Base-by-base conservation (phyloP, 1,139 yeast species). In the Magnusiomyces paraingens region DNA sequence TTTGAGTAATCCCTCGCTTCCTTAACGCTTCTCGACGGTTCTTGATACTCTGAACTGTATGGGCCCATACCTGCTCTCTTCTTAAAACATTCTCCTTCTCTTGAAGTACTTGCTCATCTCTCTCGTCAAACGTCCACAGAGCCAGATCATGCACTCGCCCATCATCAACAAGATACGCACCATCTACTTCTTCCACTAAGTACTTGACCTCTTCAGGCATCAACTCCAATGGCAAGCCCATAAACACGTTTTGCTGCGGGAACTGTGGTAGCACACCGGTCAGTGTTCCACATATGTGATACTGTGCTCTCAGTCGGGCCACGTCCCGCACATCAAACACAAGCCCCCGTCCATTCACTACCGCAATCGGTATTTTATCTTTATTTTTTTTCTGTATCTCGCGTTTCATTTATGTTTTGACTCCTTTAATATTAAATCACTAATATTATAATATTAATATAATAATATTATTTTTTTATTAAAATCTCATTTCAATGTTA, bases 231-330 rank as follows among this genome's bases (percentile, higher is more conserved):
- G 99, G 99, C 2, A 91, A 72, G 0, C 96, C 95, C 52, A 88
- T 74, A 64, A 91, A 86, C 43, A 84, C 75, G 64, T 89, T 91
- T 64, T 93, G 99, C 67, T 93, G 99, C 1, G 98, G 95, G 20
- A 91, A 90, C 49, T 82, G 78, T 0, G 96, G 87, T 41, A 93
- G 70, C 0, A 55, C 51, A 14, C 99, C 99, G 1, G 81, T 73
- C 18, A 93, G 73, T 1, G 85, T 81, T 0, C 99, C 99, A 43
- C 83, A 75, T 0, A 93, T 77, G 44, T 79, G 77, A 47, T 75
- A 70, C 21, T 71, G 57, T 50, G 70, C 74, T 22, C 98, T 73
- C 35, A 90, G 72, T 15, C 57, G 57, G 60, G 76, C 75, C 52
- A 86, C 74, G 52, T 76, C 79, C 1, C 76, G 77, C 2, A 84